phyloP scores from a whole-genome alignment of 2,329 filamentous ascomycete species.

The Diaporthe citri region DNA sequence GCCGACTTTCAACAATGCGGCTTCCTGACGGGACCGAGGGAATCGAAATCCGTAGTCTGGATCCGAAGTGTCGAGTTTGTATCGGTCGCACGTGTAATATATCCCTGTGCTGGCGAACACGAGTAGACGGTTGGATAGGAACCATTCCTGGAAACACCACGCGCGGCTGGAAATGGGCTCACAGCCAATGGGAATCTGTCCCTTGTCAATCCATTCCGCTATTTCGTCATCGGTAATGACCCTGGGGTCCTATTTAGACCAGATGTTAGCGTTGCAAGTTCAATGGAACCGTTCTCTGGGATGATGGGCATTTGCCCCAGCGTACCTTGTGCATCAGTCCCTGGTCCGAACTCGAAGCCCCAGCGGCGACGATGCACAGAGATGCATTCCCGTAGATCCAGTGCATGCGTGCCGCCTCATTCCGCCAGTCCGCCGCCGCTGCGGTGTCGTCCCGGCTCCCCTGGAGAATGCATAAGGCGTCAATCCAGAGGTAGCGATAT shows the following conservation, averaged over 20 bases:
- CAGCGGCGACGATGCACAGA: neutral
- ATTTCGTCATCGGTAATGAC: neutral
- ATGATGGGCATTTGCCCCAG: neutral
- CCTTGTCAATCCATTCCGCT: neutral
- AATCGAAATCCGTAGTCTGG: neutral
- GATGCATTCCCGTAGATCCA: neutral
- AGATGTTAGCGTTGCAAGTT: neutral
- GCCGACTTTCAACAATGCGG: neutral
- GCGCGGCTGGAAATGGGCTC: neutral
- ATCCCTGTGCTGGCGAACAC: neutral
- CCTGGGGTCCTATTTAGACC: neutral
- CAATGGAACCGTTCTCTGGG: neutral
- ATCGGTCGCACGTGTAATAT: neutral
- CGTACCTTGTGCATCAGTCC: neutral
- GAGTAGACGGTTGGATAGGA: neutral
- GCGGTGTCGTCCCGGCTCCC: neutral
- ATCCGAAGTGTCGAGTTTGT: neutral
- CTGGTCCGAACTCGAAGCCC: neutral
- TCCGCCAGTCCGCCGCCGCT: neutral
- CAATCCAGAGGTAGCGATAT: slow-evolving; percentile 3
- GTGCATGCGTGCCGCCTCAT: slow-evolving; percentile 11
- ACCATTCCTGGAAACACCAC: slow-evolving; percentile 5
- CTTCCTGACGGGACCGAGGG: neutral
- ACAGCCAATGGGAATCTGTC: neutral
- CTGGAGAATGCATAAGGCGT: slow-evolving; percentile 11